These are phyloP conservation scores for Ceratobasidium papillatum DNA, from an alignment of 1,284 basidiomycete species.

Conservation along the genomic window DNA sequence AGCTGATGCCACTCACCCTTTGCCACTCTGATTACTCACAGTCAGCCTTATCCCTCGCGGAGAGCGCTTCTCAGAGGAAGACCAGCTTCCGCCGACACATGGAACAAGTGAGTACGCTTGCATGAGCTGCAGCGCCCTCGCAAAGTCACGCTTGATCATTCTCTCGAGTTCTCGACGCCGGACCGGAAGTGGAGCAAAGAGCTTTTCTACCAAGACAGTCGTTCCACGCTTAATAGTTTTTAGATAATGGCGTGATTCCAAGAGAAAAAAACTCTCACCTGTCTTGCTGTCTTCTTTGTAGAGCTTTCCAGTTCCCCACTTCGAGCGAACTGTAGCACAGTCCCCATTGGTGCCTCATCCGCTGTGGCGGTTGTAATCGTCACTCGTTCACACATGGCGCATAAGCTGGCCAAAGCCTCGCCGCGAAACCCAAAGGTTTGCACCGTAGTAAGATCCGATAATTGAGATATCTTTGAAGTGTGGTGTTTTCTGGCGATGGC, in stretches of 20 bases:
- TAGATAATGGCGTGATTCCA: not conserved
- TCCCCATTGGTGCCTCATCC: constrained; percentile 77
- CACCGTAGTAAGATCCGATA: constrained; percentile 78
- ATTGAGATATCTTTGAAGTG: constrained; percentile 89
- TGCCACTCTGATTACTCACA: constrained; percentile 76
- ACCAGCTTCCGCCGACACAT: constrained; percentile 52
- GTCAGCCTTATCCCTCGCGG: constrained; percentile 72
- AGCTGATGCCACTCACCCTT: constrained; percentile 64
- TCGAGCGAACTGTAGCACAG: constrained; percentile 74
- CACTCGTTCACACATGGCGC: constrained; percentile 80
- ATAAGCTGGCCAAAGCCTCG: constrained; percentile 93
- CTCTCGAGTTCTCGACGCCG: constrained; percentile 91
- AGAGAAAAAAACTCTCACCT: constrained; percentile 59
- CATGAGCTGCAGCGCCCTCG: constrained; percentile 82
- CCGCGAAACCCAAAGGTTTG: constrained; percentile 95
- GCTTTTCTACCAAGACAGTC: constrained; percentile 75
- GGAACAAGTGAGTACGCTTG: constrained; percentile 93
- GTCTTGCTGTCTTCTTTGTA: constrained; percentile 70
- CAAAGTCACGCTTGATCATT: constrained; percentile 90
- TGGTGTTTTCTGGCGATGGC: constrained; percentile 91
- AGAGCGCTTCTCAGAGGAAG: constrained; percentile 51
- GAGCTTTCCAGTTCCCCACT: constrained; percentile 65
- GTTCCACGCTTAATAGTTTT: constrained; percentile 75
- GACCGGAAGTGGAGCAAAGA: constrained; percentile 89
- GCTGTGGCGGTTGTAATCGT: constrained; percentile 78